Evolutionary conservation across 2,329 filamentous ascomycete species (phyloP).

Genomic region (Phialophora tarda): DNA sequence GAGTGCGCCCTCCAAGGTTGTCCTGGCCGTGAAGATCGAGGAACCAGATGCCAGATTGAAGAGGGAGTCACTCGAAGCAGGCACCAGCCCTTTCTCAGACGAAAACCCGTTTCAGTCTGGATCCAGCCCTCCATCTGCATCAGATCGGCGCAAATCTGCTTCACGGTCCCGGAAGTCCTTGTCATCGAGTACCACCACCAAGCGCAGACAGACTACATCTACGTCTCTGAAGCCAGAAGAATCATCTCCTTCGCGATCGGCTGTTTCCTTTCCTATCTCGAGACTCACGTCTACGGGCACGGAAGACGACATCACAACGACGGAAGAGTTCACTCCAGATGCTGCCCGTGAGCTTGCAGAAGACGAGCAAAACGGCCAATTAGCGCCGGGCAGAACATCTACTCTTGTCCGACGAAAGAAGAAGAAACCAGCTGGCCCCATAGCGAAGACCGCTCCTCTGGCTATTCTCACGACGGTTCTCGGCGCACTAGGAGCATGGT

Average conservation of each 20-base stretch:
- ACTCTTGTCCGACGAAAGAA: constrained; percentile 49
- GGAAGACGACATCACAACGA: constrained; percentile 64
- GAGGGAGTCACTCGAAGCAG: constrained; percentile 49
- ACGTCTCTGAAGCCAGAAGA: constrained; percentile 58
- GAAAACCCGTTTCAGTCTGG: constrained; percentile 95
- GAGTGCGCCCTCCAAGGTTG: constrained; percentile 49
- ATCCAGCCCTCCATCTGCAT: constrained; percentile 66
- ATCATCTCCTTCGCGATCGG: constrained; percentile 63
- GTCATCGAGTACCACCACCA: constrained; percentile 38
- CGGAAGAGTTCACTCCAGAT: constrained; percentile 93
- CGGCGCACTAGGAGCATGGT: constrained; percentile 77
- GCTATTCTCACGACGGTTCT: constrained; percentile 73
- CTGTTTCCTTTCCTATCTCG: constrained; percentile 53
- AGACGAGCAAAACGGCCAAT: constrained; percentile 51
- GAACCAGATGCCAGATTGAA: constrained; percentile 51
- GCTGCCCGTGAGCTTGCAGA: constrained; percentile 80
- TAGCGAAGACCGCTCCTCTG: constrained; percentile 69
- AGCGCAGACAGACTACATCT: constrained; percentile 59
- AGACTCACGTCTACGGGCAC: constrained; percentile 51
- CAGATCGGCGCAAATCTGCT: constrained; percentile 56
- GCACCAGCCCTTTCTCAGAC: constrained; percentile 74
- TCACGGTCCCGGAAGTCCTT: constrained; percentile 49
- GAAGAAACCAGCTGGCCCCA: constrained; percentile 55
- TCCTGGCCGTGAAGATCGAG: constrained; percentile 44
- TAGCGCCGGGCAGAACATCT: constrained; percentile 40